Evolutionary conservation across 306 rosid genomes (phyloP), one percentile per base, ranked within the genome.

Genomic region (Sicyos baderoa): DNA sequence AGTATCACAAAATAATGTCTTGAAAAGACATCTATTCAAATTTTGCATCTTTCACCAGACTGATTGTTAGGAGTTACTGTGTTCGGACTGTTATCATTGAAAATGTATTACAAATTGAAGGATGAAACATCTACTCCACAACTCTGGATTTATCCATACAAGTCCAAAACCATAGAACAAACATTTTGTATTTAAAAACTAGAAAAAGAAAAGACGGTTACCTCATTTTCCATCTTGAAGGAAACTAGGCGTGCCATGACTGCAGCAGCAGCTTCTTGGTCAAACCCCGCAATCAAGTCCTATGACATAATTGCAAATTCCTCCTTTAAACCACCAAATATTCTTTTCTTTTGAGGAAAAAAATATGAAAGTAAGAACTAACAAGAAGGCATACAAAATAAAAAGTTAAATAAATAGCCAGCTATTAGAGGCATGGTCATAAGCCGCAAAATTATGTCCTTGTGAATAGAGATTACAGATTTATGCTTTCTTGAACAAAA

Each of bases 241-340:
- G 99, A 88, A 69, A 93, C 99, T 52, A 88, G 86, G 54, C 99
- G 91, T 61, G 99, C 99, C 97, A 90, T 86, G 76, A 93, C 91
- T 76, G 81, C 95, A 35, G 93, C 96, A 77, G 99, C 99, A 49
- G 99, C 99, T 90, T 93, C 99, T 86, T 93, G 99, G 84, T 93
- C 99, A 86, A 93, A 93, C 63, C 99, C 99, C 79, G 99, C 87
- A 81, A 85, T 78, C 94, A 93, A 84, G 42, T 93, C 99, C 99
- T 93, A 66, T 58, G 56, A 63, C 18, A 73, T 67, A 77, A 65
- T 22, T 65, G 37, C 17, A 63, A 63, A 18, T 63, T 42, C 13
- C 10, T 63, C 52, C 29, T 45, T 1, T 65, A 13, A 45, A 48
- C 54, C 29, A 65, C 54, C 71, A 65, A 45, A 45, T 2, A 45